A percentile compares a stretch with the other conserved stretches of the same genome.
Conservation (phyloP, 768 basidiomycete species). For the Kwoniella sp. region DNA sequence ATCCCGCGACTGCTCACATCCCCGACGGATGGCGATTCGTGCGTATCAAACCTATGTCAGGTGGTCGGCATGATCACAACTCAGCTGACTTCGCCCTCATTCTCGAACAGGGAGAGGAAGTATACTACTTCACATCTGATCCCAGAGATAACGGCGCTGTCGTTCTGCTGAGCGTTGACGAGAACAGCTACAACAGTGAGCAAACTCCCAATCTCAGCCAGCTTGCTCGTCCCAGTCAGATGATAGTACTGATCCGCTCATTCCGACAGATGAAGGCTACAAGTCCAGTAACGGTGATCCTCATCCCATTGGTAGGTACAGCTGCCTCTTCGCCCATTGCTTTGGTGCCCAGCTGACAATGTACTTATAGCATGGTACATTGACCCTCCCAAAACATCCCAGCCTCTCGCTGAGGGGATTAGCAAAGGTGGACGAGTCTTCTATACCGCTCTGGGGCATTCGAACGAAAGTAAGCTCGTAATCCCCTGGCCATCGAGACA, state of each 20-base stretch:
- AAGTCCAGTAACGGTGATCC: conserved; percentile 54
- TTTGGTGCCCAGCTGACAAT: not conserved
- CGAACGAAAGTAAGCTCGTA: conserved; percentile 64
- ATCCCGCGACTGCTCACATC: conserved; percentile 65
- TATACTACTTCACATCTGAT: conserved; percentile 72
- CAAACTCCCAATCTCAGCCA: not conserved
- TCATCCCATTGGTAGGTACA: conserved; percentile 63
- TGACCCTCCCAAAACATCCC: conserved; percentile 70
- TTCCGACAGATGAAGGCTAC: conserved; percentile 5
- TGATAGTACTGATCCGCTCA: not conserved
- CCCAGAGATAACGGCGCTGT: conserved; percentile 67
- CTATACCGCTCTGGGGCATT: conserved; percentile 79
- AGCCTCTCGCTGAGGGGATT: conserved; percentile 55
- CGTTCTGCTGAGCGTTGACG: conserved; percentile 68
- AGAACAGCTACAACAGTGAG: conserved; percentile 66
- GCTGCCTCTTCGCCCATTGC: not conserved
- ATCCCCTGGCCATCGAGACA: not conserved
- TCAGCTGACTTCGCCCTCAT: not conserved
- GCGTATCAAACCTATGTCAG: conserved; percentile 7
- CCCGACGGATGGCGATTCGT: conserved; percentile 56
- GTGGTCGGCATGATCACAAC: too few relatives aligned
- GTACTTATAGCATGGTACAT: conserved; percentile 71
- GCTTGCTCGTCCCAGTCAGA: not conserved
- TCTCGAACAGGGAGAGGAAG: conserved; percentile 53
- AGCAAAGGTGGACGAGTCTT: conserved; percentile 70